Evolutionary conservation across 805 yeast genomes (phyloP).

Genomic region (Torulaspora quercuum): DNA sequence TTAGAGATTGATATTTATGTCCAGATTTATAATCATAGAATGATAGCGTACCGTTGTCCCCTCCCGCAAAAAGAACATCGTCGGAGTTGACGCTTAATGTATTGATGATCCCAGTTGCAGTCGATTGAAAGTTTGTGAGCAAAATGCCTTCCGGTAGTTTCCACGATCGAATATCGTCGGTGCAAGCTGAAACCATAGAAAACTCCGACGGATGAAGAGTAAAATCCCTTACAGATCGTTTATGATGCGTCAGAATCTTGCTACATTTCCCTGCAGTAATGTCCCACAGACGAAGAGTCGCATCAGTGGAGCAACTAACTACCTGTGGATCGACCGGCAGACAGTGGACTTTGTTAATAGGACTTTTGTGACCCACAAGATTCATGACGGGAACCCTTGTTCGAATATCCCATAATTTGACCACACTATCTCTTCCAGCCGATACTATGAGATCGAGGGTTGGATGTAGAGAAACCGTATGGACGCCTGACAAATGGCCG

Average conservation of each 20-base stretch:
- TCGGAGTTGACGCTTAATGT: slow-evolving; percentile 59
- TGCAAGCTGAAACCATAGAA: slow-evolving; percentile 76
- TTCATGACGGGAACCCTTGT: slow-evolving; percentile 71
- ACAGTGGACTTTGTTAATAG: slow-evolving; percentile 65
- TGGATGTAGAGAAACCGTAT: slow-evolving; percentile 81
- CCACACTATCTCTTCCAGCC: slow-evolving; percentile 84
- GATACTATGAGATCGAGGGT: slow-evolving; percentile 75
- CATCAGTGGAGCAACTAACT: slow-evolving; percentile 76
- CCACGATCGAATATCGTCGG: slow-evolving; percentile 84
- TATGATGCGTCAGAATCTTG: slow-evolving; percentile 77
- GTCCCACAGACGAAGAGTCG: slow-evolving; percentile 89
- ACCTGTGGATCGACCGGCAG: slow-evolving; percentile 82
- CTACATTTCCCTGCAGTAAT: slow-evolving; percentile 66
- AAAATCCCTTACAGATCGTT: slow-evolving; percentile 74
- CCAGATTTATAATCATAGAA: slow-evolving; percentile 80
- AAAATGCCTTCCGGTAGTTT: slow-evolving; percentile 71
- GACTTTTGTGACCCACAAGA: slow-evolving; percentile 74
- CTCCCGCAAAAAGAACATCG: slow-evolving; percentile 73
- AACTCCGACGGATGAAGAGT: slow-evolving; percentile 63
- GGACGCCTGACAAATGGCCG: slow-evolving; percentile 91
- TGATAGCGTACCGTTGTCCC: slow-evolving; percentile 74
- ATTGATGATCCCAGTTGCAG: slow-evolving; percentile 51
- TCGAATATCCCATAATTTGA: slow-evolving; percentile 92
- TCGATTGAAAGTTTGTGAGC: slow-evolving; percentile 50
- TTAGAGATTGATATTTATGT: slow-evolving; percentile 50